Evolutionary conservation across 805 yeast species (phyloP).

Genomic region (Pichia californica): DNA sequence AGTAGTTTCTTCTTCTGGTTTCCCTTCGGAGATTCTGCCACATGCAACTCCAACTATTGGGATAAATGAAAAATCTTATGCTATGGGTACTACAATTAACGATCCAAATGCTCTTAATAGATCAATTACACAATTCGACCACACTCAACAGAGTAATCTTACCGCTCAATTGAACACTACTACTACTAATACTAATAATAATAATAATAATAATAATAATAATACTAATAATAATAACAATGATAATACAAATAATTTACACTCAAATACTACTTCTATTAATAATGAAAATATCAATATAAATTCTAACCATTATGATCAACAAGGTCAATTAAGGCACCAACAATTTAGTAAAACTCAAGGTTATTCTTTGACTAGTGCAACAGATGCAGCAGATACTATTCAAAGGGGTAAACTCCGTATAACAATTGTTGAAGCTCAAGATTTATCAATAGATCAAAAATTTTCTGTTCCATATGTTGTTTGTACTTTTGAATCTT

Average conservation of each 20-base stretch:
- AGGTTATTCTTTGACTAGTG: conserved; percentile 11
- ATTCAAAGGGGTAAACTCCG: conserved; percentile 76
- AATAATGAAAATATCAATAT: conserved; percentile 1
- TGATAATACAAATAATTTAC: not conserved
- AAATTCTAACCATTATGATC: conserved; percentile 1
- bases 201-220: not conserved
- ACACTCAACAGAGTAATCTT: conserved; percentile 16
- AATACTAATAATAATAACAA: not conserved
- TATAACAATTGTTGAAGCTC: conserved; percentile 77
- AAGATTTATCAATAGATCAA: conserved; percentile 49
- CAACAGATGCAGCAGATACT: conserved; percentile 20
- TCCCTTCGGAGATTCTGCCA: conserved; percentile 34
- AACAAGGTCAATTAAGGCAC: not conserved
- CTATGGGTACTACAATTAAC: conserved; percentile 59
- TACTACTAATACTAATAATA: not conserved
- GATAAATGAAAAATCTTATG: conserved; percentile 52
- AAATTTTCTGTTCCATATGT: conserved; percentile 72
- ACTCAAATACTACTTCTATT: not conserved
- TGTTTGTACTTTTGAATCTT: conserved; percentile 85
- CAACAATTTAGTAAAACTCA: conserved; percentile 23
- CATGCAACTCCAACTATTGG: conserved; percentile 65
- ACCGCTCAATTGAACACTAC: conserved; percentile 15
- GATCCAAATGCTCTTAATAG: conserved; percentile 28
- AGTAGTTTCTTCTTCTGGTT: conserved; percentile 14
- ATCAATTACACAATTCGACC: conserved; percentile 31